These are phyloP conservation scores for Ogataea philodendri DNA, from an alignment of 805 yeast species.

Conservation along the genomic window DNA sequence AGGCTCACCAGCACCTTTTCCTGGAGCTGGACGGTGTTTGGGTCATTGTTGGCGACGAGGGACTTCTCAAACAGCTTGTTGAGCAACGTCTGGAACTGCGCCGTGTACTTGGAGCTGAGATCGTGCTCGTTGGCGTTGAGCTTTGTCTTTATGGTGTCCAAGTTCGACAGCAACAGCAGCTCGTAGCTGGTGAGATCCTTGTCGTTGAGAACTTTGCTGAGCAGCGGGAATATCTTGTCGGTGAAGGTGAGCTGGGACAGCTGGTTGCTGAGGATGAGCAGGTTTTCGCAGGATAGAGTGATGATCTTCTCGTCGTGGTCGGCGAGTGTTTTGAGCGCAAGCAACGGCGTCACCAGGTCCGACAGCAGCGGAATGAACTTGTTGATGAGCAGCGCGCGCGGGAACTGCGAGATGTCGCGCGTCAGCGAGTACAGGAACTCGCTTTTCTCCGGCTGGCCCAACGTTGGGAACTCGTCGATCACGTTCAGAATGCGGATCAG, in stretches of 20 bases:
- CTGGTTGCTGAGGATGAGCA: constrained; percentile 59
- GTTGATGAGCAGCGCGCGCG: constrained; percentile 53
- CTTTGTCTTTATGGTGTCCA: constrained; percentile 28
- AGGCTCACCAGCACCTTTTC: constrained; percentile 33
- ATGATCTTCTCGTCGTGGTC: constrained; percentile 38
- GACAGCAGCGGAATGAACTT: constrained; percentile 73
- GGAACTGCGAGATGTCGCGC: constrained; percentile 53
- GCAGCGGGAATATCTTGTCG: constrained; percentile 57
- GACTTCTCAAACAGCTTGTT: constrained; percentile 35
- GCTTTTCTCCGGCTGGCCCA: constrained; percentile 61
- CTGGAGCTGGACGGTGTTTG: constrained; percentile 30
- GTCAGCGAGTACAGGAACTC: constrained; percentile 67
- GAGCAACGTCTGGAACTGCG: constrained; percentile 31
- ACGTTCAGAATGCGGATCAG: constrained; percentile 76
- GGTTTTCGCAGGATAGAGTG: constrained; percentile 49
- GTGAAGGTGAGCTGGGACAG: constrained; percentile 77
- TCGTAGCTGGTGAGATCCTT: constrained; percentile 32
- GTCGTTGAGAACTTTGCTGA: constrained; percentile 30
- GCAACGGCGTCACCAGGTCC: constrained; percentile 43
- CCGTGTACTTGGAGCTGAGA: constrained; percentile 22
- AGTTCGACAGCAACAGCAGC: constrained; percentile 30
- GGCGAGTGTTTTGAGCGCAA: constrained; percentile 28
- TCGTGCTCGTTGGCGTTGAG: constrained; percentile 30
- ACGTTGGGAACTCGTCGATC: constrained; percentile 80
- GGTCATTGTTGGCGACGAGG: constrained; percentile 18